These are phyloP conservation scores for Inga leiocalycina DNA, from an alignment of 306 rosid genomes.

Conservation along the genomic window DNA sequence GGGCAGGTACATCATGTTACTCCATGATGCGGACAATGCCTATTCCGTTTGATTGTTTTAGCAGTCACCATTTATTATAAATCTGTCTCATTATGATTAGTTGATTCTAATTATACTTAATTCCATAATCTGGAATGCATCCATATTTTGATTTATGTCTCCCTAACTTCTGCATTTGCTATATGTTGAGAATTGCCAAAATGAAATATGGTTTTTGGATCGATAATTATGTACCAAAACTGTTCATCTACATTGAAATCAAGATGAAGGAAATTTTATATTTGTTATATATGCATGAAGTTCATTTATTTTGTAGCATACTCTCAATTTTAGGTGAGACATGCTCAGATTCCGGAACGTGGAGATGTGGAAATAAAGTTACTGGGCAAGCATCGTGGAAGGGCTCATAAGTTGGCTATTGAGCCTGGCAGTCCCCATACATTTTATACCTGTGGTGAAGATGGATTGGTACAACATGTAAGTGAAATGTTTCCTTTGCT, in stretches of 20 bases:
- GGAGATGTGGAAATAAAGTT: constrained; percentile 59
- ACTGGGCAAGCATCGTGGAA: constrained; percentile 69
- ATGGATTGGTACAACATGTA: constrained; percentile 92
- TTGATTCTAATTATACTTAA: not conserved
- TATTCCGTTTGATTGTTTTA: not conserved
- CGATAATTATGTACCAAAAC: not conserved
- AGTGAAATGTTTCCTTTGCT: constrained; percentile 38
- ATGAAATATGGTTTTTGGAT: not conserved
- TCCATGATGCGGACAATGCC: constrained; percentile 33
- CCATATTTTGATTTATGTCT: not conserved
- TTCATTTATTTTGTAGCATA: not conserved
- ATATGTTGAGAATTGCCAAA: not conserved
- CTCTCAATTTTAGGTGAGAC: constrained; percentile 75
- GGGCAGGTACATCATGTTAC: constrained; percentile 66
- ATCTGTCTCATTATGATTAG: constrained; percentile 12
- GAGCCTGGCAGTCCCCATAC: constrained; percentile 97
- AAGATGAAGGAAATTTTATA: not conserved
- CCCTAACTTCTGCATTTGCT: not conserved
- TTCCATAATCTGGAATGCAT: not conserved
- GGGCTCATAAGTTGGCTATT: constrained; percentile 91
- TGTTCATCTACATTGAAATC: not conserved
- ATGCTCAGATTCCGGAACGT: constrained; percentile 59
- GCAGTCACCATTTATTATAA: not conserved
- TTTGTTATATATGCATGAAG: constrained; percentile 3
- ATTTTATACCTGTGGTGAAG: constrained; percentile 94